Conservation (phyloP, 1,139 yeast species). For the Geotrichum bryndzae region DNA sequence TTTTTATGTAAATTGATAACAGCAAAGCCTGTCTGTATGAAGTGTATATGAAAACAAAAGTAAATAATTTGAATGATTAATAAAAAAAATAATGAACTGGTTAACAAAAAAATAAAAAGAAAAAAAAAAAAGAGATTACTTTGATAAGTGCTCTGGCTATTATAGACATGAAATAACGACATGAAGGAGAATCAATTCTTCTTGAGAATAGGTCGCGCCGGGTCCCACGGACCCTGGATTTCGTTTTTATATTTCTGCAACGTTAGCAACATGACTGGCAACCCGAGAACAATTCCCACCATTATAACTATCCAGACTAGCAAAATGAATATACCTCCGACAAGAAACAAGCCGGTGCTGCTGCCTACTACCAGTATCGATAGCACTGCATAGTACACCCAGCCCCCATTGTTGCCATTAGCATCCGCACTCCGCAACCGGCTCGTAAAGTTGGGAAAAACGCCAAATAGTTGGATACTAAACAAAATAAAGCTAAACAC, state of each 20-base stretch:
- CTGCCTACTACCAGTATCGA: slow-evolving; percentile 25
- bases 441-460: slow-evolving; percentile 55
- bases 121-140: neutral
- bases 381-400: slow-evolving; percentile 26
- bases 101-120: neutral
- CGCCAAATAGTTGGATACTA: slow-evolving; percentile 63
- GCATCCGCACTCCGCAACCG: slow-evolving; percentile 32
- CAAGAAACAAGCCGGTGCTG: slow-evolving; percentile 32
- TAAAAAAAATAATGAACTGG: neutral
- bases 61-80: neutral
- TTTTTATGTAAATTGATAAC: neutral
- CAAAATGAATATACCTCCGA: slow-evolving; percentile 42
- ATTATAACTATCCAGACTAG: slow-evolving; percentile 48
- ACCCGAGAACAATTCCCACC: slow-evolving; percentile 45
- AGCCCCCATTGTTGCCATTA: neutral
- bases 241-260: slow-evolving; percentile 81
- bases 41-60: neutral
- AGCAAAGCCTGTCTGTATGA: neutral
- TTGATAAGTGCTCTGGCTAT: neutral
- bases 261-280: slow-evolving; percentile 65
- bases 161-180: too few relatives aligned
- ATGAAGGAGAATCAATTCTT: neutral
- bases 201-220: slow-evolving; percentile 55
- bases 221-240: slow-evolving; percentile 91
- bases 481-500: slow-evolving; percentile 80